A percentile compares a stretch with the other conserved stretches of the same genome.
Conservation (phyloP, 768 basidiomycete genomes). For the Podaxis sp. region DNA sequence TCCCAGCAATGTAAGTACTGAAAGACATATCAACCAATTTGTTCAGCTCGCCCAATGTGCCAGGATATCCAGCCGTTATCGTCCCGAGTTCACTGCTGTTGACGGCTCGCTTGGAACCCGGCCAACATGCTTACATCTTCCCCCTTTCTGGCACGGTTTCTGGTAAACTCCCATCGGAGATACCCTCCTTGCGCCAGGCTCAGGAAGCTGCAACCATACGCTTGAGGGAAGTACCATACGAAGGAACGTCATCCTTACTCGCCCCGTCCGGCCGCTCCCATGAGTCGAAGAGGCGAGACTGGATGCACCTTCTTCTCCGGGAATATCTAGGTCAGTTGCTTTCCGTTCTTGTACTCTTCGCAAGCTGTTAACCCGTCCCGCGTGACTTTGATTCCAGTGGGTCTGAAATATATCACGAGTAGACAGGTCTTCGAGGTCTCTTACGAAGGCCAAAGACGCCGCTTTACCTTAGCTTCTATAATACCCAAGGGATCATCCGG, state of each 20-base stretch:
- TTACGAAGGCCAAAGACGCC: conserved; percentile 61
- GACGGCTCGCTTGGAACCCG: conserved; percentile 57
- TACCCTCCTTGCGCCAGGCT: conserved; percentile 50
- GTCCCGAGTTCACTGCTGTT: conserved; percentile 58
- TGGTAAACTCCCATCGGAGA: conserved; percentile 37
- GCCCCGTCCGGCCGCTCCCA: conserved; percentile 8
- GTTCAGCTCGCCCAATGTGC: not conserved
- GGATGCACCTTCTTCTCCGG: conserved; percentile 65
- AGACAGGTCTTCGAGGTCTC: conserved; percentile 59
- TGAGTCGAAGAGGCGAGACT: conserved; percentile 41
- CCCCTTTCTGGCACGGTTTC: conserved; percentile 41
- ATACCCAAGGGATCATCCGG: conserved; percentile 27
- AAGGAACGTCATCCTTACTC: conserved; percentile 11
- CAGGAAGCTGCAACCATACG: conserved; percentile 53
- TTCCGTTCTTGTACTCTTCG: conserved; percentile 8
- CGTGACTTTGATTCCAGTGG: conserved; percentile 45
- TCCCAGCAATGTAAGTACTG: conserved; percentile 53
- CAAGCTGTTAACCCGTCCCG: conserved; percentile 9
- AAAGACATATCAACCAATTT: conserved; percentile 17
- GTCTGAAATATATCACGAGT: conserved; percentile 65
- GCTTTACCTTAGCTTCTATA: conserved; percentile 55
- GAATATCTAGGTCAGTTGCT: conserved; percentile 62
- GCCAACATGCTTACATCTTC: conserved; percentile 46
- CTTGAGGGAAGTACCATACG: conserved; percentile 46
- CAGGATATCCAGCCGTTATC: conserved; percentile 44